Percentiles rank a stretch among this genome's conserved stretches.
Conservation (phyloP, 352 stramenopile species). For the Pythium brachiatum region DNA sequence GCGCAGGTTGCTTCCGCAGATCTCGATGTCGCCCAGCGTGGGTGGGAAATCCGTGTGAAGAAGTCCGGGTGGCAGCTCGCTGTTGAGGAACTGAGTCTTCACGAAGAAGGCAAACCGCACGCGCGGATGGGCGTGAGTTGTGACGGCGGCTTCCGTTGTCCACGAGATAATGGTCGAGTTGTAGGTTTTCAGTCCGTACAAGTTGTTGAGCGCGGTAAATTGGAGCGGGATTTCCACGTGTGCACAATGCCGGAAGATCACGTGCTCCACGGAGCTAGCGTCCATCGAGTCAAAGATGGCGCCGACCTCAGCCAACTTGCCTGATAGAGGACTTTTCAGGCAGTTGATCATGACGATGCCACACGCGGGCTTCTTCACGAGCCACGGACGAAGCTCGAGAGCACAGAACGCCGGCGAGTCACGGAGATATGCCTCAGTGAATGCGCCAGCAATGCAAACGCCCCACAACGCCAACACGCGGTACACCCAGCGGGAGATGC, state of each 20-base stretch:
- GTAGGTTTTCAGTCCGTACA: slow-evolving; percentile 10
- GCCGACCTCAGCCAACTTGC: slow-evolving; percentile 2
- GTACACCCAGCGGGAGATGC: slow-evolving; percentile 5
- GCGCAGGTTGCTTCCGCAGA: slow-evolving; percentile 2
- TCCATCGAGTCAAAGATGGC: slow-evolving; percentile 23
- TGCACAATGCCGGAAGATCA: slow-evolving; percentile 41
- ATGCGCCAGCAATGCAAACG: not conserved
- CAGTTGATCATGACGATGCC: slow-evolving; percentile 14
- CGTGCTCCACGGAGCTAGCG: slow-evolving; percentile 16
- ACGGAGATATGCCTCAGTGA: not conserved
- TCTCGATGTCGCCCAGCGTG: slow-evolving; percentile 9
- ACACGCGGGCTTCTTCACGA: slow-evolving; percentile 5
- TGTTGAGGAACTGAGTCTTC: slow-evolving; percentile 3
- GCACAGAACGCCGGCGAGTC: not conserved
- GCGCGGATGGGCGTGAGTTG: not conserved
- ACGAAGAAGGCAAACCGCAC: not conserved
- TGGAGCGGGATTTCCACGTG: slow-evolving; percentile 28
- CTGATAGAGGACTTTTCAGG: not conserved
- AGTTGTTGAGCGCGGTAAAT: slow-evolving; percentile 26
- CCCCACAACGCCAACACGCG: slow-evolving; percentile 3
- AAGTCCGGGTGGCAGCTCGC: slow-evolving; percentile 1
- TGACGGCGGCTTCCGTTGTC: slow-evolving; percentile 14
- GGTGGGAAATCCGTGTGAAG: not conserved
- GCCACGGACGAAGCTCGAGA: slow-evolving; percentile 11
- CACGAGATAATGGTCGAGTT: slow-evolving; percentile 16